phyloP scores from a whole-genome alignment of 2,329 filamentous ascomycete genomes.

The Zelopaecilomyces penicillatus region DNA sequence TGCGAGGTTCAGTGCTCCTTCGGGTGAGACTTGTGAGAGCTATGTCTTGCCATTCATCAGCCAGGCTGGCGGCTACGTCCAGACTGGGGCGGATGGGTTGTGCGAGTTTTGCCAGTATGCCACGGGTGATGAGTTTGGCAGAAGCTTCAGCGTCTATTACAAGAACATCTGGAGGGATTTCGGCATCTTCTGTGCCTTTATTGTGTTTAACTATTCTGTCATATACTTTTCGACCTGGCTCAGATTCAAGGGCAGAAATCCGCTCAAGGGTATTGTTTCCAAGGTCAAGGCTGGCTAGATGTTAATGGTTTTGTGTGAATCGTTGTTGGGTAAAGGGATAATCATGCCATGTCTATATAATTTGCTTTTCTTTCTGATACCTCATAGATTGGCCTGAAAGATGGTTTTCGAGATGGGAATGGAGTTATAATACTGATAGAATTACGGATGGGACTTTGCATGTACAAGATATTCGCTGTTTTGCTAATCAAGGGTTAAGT shows the following conservation, averaged over 20 bases:
- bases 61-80: slow-evolving; percentile 52
- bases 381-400: too few species aligned
- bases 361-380: too few species aligned
- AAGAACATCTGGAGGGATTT: slow-evolving; percentile 57
- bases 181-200: slow-evolving; percentile 55
- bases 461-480: too few species aligned
- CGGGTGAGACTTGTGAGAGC: slow-evolving; percentile 49
- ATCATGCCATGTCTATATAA: too few species aligned
- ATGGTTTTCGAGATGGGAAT: too few species aligned
- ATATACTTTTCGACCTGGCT: slow-evolving; percentile 32
- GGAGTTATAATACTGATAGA: too few species aligned
- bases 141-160: slow-evolving; percentile 52
- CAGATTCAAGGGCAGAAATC: slow-evolving; percentile 31
- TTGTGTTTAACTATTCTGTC: slow-evolving; percentile 51
- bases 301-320: too few species aligned
- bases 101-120: slow-evolving; percentile 59
- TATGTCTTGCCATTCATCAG: slow-evolving; percentile 48
- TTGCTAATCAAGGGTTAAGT: too few species aligned
- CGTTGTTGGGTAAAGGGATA: too few species aligned
- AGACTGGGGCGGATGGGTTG: slow-evolving; percentile 42
- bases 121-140: slow-evolving; percentile 52
- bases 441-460: too few species aligned
- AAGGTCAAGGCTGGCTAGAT: slow-evolving; percentile 9
- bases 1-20: slow-evolving; percentile 51
- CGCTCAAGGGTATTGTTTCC: slow-evolving; percentile 21